phyloP scores from a whole-genome alignment of 1,284 basidiomycete species.

The Grifola frondosa region DNA sequence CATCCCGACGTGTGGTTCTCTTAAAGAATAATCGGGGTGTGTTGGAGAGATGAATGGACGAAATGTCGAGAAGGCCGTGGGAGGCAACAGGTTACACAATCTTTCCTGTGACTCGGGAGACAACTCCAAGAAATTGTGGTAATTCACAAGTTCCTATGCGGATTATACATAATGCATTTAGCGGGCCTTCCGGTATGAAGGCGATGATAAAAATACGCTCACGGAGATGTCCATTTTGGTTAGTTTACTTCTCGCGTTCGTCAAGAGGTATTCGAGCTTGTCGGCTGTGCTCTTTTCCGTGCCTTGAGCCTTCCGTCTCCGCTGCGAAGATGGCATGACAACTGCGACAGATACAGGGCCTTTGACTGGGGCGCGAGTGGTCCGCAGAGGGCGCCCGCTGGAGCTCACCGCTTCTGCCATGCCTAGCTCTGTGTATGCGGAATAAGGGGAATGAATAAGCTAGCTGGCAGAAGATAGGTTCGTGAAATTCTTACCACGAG shows the following conservation, averaged over 20 bases:
- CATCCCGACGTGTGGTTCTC: slow-evolving; percentile 21
- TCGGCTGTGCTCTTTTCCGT: slow-evolving; percentile 15
- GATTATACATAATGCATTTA: background rate
- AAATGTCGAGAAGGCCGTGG: slow-evolving; percentile 47
- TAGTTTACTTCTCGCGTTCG: slow-evolving; percentile 50
- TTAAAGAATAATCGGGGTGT: slow-evolving; percentile 38
- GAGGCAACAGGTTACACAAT: slow-evolving; percentile 46
- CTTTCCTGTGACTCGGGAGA: slow-evolving; percentile 42
- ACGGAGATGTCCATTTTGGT: slow-evolving; percentile 52
- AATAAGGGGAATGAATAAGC: too few relatives aligned
- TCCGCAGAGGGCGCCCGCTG: too few relatives aligned
- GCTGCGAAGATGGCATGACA: too few relatives aligned
- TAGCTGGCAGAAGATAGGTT: too few relatives aligned
- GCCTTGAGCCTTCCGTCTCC: slow-evolving; percentile 19
- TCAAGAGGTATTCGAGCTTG: slow-evolving; percentile 36
- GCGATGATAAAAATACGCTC: slow-evolving; percentile 25
- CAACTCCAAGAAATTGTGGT: slow-evolving; percentile 47
- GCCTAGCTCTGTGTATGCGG: too few relatives aligned
- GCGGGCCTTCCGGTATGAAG: slow-evolving; percentile 8
- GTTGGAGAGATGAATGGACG: slow-evolving; percentile 35
- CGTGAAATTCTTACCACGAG: too few relatives aligned
- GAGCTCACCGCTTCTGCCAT: too few relatives aligned
- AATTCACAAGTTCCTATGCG: slow-evolving; percentile 52
- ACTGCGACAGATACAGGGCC: too few relatives aligned
- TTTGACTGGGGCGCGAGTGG: too few relatives aligned